A percentile compares a stretch with the other conserved stretches of the same genome.
Conservation (phyloP, 2,329 filamentous ascomycete genomes). For the Colletotrichum neosansevieriae region DNA sequence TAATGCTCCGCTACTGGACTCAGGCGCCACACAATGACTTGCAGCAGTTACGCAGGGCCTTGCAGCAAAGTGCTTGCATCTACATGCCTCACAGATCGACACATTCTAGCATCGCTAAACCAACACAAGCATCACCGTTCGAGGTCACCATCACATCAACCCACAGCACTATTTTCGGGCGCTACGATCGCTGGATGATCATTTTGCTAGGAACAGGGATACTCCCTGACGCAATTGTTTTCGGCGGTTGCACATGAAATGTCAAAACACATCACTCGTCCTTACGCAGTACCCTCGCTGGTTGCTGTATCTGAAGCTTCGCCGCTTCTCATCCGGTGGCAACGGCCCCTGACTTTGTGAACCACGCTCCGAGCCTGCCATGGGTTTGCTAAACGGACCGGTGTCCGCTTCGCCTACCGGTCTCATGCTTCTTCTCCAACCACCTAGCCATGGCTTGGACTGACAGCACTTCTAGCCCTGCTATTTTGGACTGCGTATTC, state of each 20-base stretch:
- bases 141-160: background rate
- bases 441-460: background rate
- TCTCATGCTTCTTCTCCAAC: background rate
- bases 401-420: slow-evolving; percentile 3
- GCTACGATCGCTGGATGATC: background rate
- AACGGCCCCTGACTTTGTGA: background rate
- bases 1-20: background rate
- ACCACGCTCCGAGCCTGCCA: background rate
- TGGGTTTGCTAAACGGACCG: slow-evolving; percentile 5
- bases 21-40: slow-evolving; percentile 32
- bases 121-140: background rate
- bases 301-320: no score
- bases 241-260: no score
- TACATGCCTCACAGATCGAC: background rate
- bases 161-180: background rate
- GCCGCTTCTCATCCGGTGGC: no score
- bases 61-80: slow-evolving; percentile 15
- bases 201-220: no score
- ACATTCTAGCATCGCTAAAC: background rate
- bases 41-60: slow-evolving; percentile 6
- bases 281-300: no score
- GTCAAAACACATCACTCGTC: no score
- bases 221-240: no score
- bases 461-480: slow-evolving; percentile 8
- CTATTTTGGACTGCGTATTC: background rate